Evolutionary conservation across 805 yeast genomes (phyloP).

Genomic region (Wickerhamiella musiphila): DNA sequence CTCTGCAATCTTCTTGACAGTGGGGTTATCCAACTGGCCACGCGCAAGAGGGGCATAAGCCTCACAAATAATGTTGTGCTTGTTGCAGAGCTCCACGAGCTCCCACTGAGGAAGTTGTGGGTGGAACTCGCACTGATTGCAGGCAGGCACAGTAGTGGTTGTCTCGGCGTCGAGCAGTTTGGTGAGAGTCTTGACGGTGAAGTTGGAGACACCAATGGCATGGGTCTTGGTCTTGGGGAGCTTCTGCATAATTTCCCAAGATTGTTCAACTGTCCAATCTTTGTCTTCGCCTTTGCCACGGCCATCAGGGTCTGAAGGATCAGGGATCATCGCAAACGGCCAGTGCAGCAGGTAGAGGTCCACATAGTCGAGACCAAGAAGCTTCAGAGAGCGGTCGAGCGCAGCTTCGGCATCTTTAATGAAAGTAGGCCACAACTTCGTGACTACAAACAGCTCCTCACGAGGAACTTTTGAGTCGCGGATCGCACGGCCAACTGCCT

Average conservation of each 20-base stretch:
- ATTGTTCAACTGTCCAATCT: constrained; percentile 30
- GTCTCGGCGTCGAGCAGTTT: constrained; percentile 28
- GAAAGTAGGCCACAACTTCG: constrained; percentile 34
- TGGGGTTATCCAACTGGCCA: constrained; percentile 31
- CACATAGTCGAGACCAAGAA: constrained; percentile 55
- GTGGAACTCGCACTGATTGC: constrained; percentile 59
- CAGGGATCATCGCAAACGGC: constrained; percentile 34
- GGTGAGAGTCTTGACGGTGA: constrained; percentile 33
- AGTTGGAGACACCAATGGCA: constrained; percentile 61
- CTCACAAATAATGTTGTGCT: constrained; percentile 37
- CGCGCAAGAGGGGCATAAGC: constrained; percentile 71
- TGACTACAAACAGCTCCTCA: constrained; percentile 48
- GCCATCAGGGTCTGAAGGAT: constrained; percentile 22
- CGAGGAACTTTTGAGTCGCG: constrained; percentile 32
- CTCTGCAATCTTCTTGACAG: constrained; percentile 35
- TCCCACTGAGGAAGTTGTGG: constrained; percentile 52
- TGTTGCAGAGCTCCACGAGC: constrained; percentile 33
- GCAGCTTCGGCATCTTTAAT: constrained; percentile 30
- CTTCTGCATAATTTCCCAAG: constrained; percentile 44
- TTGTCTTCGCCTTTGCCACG: constrained; percentile 17
- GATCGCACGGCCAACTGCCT: constrained; percentile 32
- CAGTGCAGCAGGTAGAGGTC: constrained; percentile 70
- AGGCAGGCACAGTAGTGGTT: constrained; percentile 42
- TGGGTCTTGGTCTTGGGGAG: constrained; percentile 33
- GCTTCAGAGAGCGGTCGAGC: constrained; percentile 38